These are phyloP conservation scores for Monosporascus sp. DNA, from an alignment of 2,329 filamentous ascomycete genomes.

Conservation along the genomic window DNA sequence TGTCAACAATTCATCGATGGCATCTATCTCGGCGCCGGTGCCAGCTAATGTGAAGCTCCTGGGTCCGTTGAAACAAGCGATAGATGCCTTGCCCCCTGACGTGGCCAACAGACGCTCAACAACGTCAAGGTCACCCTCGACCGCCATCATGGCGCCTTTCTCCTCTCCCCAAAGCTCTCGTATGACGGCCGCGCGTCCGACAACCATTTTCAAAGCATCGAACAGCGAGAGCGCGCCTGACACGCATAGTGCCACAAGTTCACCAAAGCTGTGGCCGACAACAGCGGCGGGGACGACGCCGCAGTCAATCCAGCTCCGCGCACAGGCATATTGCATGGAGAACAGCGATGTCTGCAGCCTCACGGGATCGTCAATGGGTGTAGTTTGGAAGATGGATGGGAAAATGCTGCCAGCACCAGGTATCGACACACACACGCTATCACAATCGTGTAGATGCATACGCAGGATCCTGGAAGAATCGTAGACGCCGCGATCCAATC, in stretches of 20 bases:
- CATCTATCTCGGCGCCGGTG: constrained; percentile 17
- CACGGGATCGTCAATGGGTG: constrained; percentile 18
- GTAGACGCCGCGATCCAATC: constrained; percentile 26
- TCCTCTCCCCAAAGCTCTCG: no score
- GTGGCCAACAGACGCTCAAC: no score
- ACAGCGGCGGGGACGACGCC: constrained; percentile 24
- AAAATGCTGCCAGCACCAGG: constrained; percentile 22
- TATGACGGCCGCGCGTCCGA: no score
- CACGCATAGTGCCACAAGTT: no score
- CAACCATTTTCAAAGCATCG: no score
- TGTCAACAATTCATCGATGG: constrained; percentile 14
- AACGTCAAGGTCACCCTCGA: no score
- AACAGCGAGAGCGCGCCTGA: no score
- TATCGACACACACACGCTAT: constrained; percentile 4
- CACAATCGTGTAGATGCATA: constrained; percentile 16
- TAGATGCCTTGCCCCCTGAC: neutral
- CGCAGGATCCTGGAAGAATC: constrained; percentile 18
- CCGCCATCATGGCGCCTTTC: no score
- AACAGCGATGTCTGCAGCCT: constrained; percentile 35
- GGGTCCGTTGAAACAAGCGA: constrained; percentile 31
- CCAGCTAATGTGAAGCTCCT: constrained; percentile 27
- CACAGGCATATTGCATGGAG: constrained; percentile 33
- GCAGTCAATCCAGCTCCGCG: constrained; percentile 31
- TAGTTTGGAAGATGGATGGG: constrained; percentile 26
- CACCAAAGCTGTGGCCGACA: constrained; percentile 30